Conservation (phyloP, 2,329 filamentous ascomycete species). For the Chrysoporthe deuterocubensis region DNA sequence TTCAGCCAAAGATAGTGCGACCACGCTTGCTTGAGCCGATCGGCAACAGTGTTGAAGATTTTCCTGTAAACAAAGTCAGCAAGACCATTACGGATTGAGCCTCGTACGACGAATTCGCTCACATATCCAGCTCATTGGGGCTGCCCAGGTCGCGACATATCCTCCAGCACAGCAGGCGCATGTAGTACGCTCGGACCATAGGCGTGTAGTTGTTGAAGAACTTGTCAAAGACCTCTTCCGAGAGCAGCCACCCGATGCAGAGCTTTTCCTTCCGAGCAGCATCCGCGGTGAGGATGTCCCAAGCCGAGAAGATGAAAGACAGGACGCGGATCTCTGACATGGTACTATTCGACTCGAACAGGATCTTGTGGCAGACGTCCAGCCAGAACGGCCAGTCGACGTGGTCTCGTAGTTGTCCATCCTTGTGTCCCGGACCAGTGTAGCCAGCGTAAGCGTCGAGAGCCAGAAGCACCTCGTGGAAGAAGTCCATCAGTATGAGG, state of each 20-base stretch:
- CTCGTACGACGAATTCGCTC: conserved; percentile 43
- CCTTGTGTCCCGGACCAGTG: conserved; percentile 26
- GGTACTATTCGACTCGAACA: conserved; percentile 77
- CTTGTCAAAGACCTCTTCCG: conserved; percentile 74
- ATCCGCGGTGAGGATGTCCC: conserved; percentile 72
- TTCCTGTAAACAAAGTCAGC: conserved; percentile 51
- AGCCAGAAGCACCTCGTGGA: conserved; percentile 78
- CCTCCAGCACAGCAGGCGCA: conserved; percentile 88
- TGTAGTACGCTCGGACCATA: conserved; percentile 92
- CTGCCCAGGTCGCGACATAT: conserved; percentile 76
- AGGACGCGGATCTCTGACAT: conserved; percentile 87
- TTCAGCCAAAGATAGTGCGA: conserved; percentile 78
- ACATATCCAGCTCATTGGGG: conserved; percentile 68
- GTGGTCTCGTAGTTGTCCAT: conserved; percentile 42
- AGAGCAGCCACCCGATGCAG: conserved; percentile 76
- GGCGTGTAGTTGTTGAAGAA: conserved; percentile 95
- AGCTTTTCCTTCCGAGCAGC: conserved; percentile 69
- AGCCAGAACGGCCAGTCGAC: conserved; percentile 88
- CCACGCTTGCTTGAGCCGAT: conserved; percentile 74
- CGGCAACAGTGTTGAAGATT: conserved; percentile 70
- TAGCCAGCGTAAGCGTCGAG: conserved; percentile 53
- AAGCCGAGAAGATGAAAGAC: conserved; percentile 79
- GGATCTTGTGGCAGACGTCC: conserved; percentile 76
- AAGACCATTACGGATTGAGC: background rate
- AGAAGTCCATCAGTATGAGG: conserved; percentile 87